phyloP scores from a whole-genome alignment of 148 eudicot species.

The Agrostemma githago region DNA sequence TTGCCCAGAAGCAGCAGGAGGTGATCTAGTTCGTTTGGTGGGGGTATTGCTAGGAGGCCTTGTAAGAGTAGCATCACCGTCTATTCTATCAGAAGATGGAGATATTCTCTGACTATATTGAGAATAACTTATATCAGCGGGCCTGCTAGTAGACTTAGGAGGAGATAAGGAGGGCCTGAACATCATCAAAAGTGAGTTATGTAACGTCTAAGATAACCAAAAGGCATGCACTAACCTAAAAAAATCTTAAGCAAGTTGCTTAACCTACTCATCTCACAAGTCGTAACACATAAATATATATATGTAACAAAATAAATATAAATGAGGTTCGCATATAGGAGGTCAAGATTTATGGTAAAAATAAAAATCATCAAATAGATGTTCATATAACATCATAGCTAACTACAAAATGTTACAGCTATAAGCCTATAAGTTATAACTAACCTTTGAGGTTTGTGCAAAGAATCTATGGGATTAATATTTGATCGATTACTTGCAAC shows the following conservation, averaged over 20 bases:
- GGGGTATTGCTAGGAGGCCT: conserved; percentile 34
- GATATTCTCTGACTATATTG: conserved; percentile 21
- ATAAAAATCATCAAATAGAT: neutral
- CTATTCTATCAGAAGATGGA: conserved; percentile 30
- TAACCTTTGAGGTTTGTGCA: conserved; percentile 24
- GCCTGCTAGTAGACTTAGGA: conserved; percentile 33
- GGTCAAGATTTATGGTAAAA: neutral
- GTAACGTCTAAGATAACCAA: conserved; percentile 4
- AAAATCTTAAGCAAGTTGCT: neutral
- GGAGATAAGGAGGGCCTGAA: conserved; percentile 47
- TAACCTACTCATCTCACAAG: conserved; percentile 6
- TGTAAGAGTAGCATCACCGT: conserved; percentile 29
- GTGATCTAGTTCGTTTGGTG: conserved; percentile 69
- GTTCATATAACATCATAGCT: neutral
- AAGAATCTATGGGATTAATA: conserved; percentile 15
- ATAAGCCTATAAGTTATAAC: neutral
- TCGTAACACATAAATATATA: neutral
- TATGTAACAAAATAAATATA: neutral
- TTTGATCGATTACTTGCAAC: conserved; percentile 8
- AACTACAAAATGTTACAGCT: neutral
- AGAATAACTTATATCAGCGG: conserved; percentile 20
- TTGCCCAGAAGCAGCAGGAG: conserved; percentile 46
- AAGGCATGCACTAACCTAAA: conserved; percentile 7
- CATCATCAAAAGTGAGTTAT: conserved; percentile 21
- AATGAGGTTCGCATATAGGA: neutral